These are phyloP conservation scores for Trichocomaceae sp. DNA, from an alignment of 2,329 filamentous ascomycete genomes.

Conservation along the genomic window DNA sequence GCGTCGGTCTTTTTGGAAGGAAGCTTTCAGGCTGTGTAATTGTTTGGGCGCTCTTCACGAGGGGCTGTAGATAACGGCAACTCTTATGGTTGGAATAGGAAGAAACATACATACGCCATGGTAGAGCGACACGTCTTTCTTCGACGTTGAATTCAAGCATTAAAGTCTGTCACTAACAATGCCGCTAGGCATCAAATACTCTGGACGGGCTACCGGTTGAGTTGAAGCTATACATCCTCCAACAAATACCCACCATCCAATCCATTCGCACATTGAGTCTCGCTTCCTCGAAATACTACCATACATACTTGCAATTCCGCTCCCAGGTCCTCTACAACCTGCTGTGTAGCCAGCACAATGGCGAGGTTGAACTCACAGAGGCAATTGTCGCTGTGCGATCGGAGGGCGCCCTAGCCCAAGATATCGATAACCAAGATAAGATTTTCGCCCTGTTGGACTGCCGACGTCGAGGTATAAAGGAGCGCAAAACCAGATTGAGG, in stretches of 20 bases:
- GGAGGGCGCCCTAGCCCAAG: conserved; percentile 9
- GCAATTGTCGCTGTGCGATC: conserved; percentile 19
- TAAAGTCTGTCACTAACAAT: too few relatives aligned
- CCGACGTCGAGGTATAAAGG: background rate
- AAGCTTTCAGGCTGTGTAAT: too few relatives aligned
- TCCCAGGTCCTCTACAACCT: conserved; percentile 1
- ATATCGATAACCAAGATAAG: background rate
- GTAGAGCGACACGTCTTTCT: background rate
- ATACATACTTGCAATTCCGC: conserved; percentile 13
- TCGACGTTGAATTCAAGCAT: too few relatives aligned
- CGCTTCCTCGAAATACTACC: conserved; percentile 15
- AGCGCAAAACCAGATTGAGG: background rate
- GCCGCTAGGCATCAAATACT: background rate
- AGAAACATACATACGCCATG: too few relatives aligned
- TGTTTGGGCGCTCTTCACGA: too few relatives aligned
- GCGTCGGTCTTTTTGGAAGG: too few relatives aligned
- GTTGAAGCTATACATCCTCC: conserved; percentile 16
- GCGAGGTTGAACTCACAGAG: conserved; percentile 15
- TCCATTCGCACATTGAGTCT: conserved; percentile 14
- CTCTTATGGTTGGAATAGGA: too few relatives aligned
- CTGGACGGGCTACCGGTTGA: conserved; percentile 17
- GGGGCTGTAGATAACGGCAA: too few relatives aligned
- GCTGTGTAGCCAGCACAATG: conserved; percentile 11
- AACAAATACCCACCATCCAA: conserved; percentile 9
- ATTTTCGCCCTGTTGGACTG: background rate